phyloP scores from a whole-genome alignment of 768 basidiomycete genomes.

The Daedaleopsis nitida region DNA sequence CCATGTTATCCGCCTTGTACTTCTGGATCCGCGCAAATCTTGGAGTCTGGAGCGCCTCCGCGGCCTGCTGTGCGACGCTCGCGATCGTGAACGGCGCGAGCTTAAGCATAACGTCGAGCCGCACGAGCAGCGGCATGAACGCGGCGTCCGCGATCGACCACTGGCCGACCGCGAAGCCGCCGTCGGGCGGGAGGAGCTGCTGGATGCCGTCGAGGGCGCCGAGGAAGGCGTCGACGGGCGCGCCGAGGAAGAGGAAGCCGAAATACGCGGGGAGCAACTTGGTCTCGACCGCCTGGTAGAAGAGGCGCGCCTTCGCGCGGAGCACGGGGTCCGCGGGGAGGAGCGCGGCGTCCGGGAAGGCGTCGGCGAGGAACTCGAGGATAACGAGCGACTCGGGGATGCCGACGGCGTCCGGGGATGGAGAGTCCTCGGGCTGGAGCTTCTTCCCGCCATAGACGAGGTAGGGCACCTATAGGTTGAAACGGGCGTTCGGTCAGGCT shows the following conservation, averaged over 20 bases:
- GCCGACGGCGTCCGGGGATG: conserved; percentile 59
- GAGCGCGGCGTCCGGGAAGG: conserved; percentile 48
- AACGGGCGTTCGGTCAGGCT: conserved; percentile 32
- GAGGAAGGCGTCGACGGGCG: conserved; percentile 45
- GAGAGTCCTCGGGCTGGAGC: conserved; percentile 49
- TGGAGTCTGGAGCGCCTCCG: neutral
- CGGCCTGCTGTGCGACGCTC: neutral
- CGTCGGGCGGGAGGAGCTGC: conserved; percentile 46
- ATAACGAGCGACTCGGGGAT: conserved; percentile 65
- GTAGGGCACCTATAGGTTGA: conserved; percentile 57
- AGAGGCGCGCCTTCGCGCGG: conserved; percentile 64
- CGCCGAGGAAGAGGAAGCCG: conserved; percentile 38
- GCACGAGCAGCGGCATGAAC: conserved; percentile 58
- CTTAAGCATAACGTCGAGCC: conserved; percentile 27
- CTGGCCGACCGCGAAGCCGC: conserved; percentile 40
- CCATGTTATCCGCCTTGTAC: conserved; percentile 1
- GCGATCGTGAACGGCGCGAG: neutral
- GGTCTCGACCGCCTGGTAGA: conserved; percentile 53
- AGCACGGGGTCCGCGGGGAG: conserved; percentile 56
- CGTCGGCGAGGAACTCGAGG: conserved; percentile 66
- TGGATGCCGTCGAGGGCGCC: conserved; percentile 51
- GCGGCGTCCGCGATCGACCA: conserved; percentile 66
- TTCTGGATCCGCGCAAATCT: neutral
- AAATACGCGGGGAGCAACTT: conserved; percentile 42
- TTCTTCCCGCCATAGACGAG: conserved; percentile 63